These are phyloP conservation scores for Pneumocystis canis DNA, from an alignment of 1,139 yeast species.

Conservation along the genomic window DNA sequence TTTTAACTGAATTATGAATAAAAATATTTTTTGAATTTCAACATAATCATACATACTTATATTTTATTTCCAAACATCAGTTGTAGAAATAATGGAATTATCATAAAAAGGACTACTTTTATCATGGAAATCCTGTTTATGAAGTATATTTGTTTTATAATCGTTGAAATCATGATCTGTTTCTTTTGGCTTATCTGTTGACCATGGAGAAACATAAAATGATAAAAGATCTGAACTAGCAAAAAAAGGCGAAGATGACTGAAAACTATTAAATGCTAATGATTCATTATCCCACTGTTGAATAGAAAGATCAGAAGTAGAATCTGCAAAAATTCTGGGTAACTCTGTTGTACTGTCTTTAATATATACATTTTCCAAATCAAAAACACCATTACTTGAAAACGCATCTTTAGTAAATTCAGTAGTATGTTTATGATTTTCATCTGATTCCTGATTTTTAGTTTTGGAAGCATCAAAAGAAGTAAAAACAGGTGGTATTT, in stretches of 20 bases:
- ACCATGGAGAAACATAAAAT: not conserved
- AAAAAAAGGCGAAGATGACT: not conserved
- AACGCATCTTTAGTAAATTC: not conserved
- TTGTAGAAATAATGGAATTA: not conserved
- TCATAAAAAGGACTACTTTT: not conserved
- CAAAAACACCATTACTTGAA: not conserved
- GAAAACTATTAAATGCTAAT: not conserved
- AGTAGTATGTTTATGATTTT: not conserved
- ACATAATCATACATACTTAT: not conserved
- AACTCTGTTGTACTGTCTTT: not conserved
- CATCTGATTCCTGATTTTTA: not conserved
- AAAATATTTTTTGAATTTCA: not conserved
- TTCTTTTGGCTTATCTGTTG: not conserved
- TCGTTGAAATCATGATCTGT: not conserved
- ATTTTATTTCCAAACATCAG: not conserved
- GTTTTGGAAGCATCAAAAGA: not conserved
- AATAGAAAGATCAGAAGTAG: not conserved
- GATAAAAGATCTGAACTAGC: not conserved
- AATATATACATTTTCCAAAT: not conserved
- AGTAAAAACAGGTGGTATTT: not conserved
- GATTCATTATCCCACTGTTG: not conserved
- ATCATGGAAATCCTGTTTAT: not conserved
- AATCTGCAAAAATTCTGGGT: not conserved
- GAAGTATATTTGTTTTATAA: not conserved
- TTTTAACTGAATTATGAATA: not conserved